Evolutionary conservation across 2,329 filamentous ascomycete species (phyloP), one percentile per base, ranked within the genome.

Genomic region (Colletotrichum filicis): DNA sequence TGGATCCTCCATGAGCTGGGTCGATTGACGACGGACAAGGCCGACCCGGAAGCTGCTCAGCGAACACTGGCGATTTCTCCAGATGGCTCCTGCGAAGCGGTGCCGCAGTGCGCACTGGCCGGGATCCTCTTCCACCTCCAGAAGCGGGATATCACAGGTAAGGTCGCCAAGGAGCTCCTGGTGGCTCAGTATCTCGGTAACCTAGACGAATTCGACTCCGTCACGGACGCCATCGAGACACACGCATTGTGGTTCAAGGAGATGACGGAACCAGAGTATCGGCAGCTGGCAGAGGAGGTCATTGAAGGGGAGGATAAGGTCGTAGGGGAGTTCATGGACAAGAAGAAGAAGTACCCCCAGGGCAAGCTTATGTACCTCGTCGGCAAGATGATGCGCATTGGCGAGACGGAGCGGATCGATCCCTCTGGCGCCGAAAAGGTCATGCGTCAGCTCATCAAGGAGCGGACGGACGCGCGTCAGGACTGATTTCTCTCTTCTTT

Each of bases 1-100:
- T 92, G 90, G 93, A 91, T 94, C 58, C 86, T 95, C 35, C 93
- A 95, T 78, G 93, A 95, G 78, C 86, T 95, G 3, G 93, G 93
- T 8, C 91, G 92, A 1, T 82, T 95, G 12, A 91, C 89, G 14
- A 87, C 89, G 1, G 88, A 90, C 73, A 84, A 82, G 75, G 78
- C 81, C 26, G 77, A 81, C 42, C 74, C 81, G 1, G 53, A 77
- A 11, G 76, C 78, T 7, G 66, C 60, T 4, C 52, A 71, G 9
- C 59, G 60, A 4, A 52, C 58, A 2, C 28, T 75, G 35, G 58
- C 60, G 9, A 91, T 88, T 73, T 85, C 85, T 0, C 76, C 83
- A 2, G 83, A 87, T 2, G 88, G 88, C 5, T 82, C 86, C 28
- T 89, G 86, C 74, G 71, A 75, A 11, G 83, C 85, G 37, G 82